A percentile compares a stretch with the other conserved stretches of the same genome.
Evolutionary conservation across 768 basidiomycete species (phyloP).

Genomic region (Russula sp.): DNA sequence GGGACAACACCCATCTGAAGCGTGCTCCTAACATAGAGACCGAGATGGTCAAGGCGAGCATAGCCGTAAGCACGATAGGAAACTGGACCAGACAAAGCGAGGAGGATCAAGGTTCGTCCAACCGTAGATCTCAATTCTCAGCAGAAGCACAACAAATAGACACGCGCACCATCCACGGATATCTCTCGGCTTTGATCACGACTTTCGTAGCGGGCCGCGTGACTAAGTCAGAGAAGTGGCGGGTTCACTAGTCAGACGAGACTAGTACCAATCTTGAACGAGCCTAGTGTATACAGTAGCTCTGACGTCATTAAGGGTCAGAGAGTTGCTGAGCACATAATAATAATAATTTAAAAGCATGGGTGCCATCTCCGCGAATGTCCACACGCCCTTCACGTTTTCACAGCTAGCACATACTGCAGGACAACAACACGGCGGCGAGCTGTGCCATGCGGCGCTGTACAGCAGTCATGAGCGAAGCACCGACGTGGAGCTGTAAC

Average conservation of each 20-base stretch:
- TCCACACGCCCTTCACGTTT: conserved; percentile 71
- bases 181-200: conserved; percentile 70
- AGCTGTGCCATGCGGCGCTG: conserved; percentile 73
- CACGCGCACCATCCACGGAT: conserved; percentile 60
- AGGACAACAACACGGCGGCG: conserved; percentile 59
- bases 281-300: conserved; percentile 67
- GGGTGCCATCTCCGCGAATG: conserved; percentile 58
- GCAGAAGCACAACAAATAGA: too few relatives aligned
- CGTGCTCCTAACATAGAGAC: not conserved
- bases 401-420: conserved; percentile 65
- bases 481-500: conserved; percentile 62
- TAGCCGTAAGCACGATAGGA: not conserved
- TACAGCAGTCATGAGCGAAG: conserved; percentile 60
- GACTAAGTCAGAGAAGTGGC: not conserved
- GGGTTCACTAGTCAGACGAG: too few relatives aligned
- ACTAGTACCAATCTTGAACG: conserved; percentile 51
- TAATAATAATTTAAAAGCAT: not conserved
- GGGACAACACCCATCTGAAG: too few relatives aligned
- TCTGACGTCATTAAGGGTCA: too few relatives aligned
- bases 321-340: not conserved
- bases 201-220: conserved; percentile 38
- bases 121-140: too few relatives aligned
- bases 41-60: not conserved
- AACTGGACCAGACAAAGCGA: not conserved
- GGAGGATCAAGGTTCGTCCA: too few relatives aligned